Base-by-base conservation (phyloP, 2,329 filamentous ascomycete species). In the Thermoascus crustaceus region DNA sequence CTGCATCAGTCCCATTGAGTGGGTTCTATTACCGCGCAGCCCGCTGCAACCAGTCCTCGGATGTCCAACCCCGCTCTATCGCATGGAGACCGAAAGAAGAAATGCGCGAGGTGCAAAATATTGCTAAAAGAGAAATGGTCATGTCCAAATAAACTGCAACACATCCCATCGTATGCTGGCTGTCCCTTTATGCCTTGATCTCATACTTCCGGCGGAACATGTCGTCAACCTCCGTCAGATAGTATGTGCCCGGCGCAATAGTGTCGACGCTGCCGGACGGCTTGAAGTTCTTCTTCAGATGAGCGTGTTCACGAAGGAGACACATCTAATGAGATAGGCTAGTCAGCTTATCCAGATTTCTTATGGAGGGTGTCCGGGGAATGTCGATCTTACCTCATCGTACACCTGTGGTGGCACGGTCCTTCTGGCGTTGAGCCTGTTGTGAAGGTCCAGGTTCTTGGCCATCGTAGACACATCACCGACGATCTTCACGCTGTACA, bases 171-270 rank as follows among this genome's bases (percentile, higher is more conserved):
- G 45, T 20, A 35, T 35, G 21, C 38, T 38, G 40, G 37, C 42
- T 39, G 22, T 40, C 24, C 40, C 5, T 45, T 57, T 75, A 88
- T 61, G 73, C 79, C 74, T 88, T 84, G 67, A 88, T 59, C 38
- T 72, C 66, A 65, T 91, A 91, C 58, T 75, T 75, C 53, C 85
- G 77, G 69, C 82, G 80, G 79, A 85, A 91, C 82, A 86, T 86
- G 51, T 85, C 82, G 55, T 91, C 84, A 31, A 91, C 75, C 60
- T 80, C 78, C 55, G 76, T 77, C 40, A 91, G 73, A 68, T 88
- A 91, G 70, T 89, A 91, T 14, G 78, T 78, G 40, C 78, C 80
- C 40, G 73, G 64, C 41, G 60, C 57, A 38, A 91, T 73, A 48
- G 75, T 82, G 30, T 82, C 80, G 18, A 71, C 55, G 35, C 77